Evolutionary conservation across 1,284 basidiomycete species (phyloP).

Genomic region (Heliocybe sulcata): DNA sequence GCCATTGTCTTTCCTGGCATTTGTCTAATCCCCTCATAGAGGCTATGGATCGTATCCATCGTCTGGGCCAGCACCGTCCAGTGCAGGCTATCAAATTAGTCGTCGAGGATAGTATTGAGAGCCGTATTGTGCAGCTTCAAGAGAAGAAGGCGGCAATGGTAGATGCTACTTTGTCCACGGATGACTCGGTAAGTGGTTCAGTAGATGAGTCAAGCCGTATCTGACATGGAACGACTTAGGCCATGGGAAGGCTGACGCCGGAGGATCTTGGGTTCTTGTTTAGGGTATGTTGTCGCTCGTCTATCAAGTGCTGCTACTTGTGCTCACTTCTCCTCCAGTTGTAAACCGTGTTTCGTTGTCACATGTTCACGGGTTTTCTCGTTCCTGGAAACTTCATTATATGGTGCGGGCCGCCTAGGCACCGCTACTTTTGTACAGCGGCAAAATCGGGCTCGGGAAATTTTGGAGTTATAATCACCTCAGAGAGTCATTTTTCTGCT

Average conservation of each 20-base stretch:
- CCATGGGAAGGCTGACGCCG: slow-evolving; percentile 85
- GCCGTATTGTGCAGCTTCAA: slow-evolving; percentile 87
- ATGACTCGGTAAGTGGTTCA: slow-evolving; percentile 52
- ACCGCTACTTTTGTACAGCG: no score
- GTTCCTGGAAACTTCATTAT: no score
- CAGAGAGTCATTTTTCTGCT: no score
- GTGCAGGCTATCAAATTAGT: slow-evolving; percentile 92
- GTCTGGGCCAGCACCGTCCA: slow-evolving; percentile 87
- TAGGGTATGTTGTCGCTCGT: neutral
- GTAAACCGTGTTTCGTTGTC: no score
- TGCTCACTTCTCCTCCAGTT: neutral
- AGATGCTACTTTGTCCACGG: slow-evolving; percentile 70
- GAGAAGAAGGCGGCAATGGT: slow-evolving; percentile 91
- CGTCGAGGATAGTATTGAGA: slow-evolving; percentile 95
- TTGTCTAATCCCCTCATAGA: slow-evolving; percentile 39
- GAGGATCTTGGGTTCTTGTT: slow-evolving; percentile 40
- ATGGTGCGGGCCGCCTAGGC: no score
- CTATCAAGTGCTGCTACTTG: neutral
- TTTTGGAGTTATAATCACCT: no score
- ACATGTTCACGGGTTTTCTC: no score
- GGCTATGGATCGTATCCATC: slow-evolving; percentile 96
- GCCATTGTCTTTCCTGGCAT: slow-evolving; percentile 1
- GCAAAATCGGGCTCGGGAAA: no score
- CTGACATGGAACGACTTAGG: slow-evolving; percentile 34
- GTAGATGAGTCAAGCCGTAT: slow-evolving; percentile 9